Base-by-base conservation (phyloP, 768 basidiomycete species). In the Hericium coralloides region DNA sequence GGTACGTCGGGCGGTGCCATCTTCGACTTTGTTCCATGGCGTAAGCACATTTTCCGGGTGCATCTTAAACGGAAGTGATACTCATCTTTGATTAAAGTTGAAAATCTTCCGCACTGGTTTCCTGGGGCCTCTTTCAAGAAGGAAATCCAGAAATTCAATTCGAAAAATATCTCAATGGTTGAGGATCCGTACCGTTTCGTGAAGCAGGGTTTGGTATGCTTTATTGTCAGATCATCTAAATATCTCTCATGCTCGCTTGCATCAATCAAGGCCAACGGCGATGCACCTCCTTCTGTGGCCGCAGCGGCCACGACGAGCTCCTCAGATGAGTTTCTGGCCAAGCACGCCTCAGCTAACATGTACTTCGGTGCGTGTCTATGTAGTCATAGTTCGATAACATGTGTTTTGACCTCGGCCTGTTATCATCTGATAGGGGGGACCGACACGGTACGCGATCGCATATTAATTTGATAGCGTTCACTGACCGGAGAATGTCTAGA, bases 401-500 rank as follows among this genome's bases (percentile, higher is more conserved):
- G 10, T 9, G 10, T 45, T 12, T n/a, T 45, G 6, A 22, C 43
- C 14, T 45, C 43, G 22, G 17, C 20, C n/a, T n/a, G 17, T 45
- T 1, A 17, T 22, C 17, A n/a, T 45, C n/a, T 2, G 12, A 3
- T 38, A 64, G 63, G 59, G 17, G 62, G 63, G 12, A 52, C 59
- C 3, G 63, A 64, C 53, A 64, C 62, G 52, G 63, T 63, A 43
- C 14, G 57, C 17, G 17, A 17, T n/a, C 22, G n/a, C 7, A n/a
- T n/a, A 22, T n/a, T 22, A 15, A 17, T n/a, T 12, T n/a, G 43
- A 22, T 45, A 45, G 43, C 43, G 43, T n/a, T 22, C 43, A 17
- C 43, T n/a, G n/a, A 17, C 22, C 43, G 22, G 22, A n/a, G 22
- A n/a, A 45, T 45, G 22, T 45, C 7, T 12, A 45, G 43, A n/a